Conservation (phyloP, 305 asterid species). For the Fraxinus floribunda region DNA sequence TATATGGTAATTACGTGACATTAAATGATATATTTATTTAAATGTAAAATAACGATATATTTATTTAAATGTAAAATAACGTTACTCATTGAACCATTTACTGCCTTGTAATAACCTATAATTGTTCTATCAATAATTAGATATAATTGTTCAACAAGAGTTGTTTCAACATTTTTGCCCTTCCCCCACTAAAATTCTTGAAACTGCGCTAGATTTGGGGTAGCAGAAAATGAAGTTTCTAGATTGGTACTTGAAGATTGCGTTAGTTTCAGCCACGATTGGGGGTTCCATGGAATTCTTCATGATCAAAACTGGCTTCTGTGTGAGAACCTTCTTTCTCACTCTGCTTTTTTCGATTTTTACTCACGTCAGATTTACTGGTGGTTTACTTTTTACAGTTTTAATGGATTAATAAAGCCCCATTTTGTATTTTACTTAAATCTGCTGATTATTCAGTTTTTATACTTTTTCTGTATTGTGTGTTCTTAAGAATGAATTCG, state of each 20-base stretch:
- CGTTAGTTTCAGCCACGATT: constrained; percentile 54
- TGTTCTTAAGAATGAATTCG: neutral
- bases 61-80: too few species aligned
- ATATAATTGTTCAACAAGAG: neutral
- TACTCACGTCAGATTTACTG: neutral
- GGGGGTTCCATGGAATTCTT: constrained; percentile 93
- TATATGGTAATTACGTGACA: too few species aligned
- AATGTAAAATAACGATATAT: too few species aligned
- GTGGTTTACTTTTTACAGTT: neutral
- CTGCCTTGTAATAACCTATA: too few species aligned
- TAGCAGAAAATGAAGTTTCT: constrained; percentile 55
- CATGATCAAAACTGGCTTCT: constrained; percentile 96
- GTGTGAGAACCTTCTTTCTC: constrained; percentile 62
- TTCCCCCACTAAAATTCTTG: neutral
- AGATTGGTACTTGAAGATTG: constrained; percentile 88
- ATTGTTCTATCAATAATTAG: neutral
- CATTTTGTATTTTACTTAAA: neutral
- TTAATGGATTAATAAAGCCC: neutral
- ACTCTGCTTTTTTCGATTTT: neutral
- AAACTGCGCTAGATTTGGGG: constrained; percentile 18
- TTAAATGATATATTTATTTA: too few species aligned
- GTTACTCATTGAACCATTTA: too few species aligned
- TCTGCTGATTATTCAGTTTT: neutral
- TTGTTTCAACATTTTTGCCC: neutral
- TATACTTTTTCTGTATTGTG: neutral